Evolutionary conservation across 192 early-diverging fungal species (phyloP).

Genomic region (Gryganskiella cystojenkinii): DNA sequence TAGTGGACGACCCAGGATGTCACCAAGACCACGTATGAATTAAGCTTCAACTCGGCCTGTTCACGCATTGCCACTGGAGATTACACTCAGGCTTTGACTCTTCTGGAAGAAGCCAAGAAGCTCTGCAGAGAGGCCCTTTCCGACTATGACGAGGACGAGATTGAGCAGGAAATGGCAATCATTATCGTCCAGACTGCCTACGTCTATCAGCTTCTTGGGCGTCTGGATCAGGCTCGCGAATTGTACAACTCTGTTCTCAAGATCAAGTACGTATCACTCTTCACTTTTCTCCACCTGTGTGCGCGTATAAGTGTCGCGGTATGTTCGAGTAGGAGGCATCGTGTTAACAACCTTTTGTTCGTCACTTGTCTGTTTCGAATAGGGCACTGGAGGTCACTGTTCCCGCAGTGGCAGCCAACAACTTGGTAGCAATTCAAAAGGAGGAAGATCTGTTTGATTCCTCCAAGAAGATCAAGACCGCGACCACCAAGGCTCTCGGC

Average conservation of each 20-base stretch:
- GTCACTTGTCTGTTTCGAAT: not conserved
- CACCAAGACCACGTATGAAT: conserved; percentile 65
- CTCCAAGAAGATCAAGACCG: conserved; percentile 62
- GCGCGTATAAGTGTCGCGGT: not conserved
- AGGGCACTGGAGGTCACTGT: conserved; percentile 66
- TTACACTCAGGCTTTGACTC: conserved; percentile 59
- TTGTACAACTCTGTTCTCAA: conserved; percentile 69
- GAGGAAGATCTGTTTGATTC: conserved; percentile 70
- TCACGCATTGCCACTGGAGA: conserved; percentile 63
- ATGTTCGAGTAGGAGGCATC: not conserved
- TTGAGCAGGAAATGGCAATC: conserved; percentile 71
- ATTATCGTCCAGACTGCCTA: conserved; percentile 75
- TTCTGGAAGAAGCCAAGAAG: conserved; percentile 64
- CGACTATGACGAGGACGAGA: conserved; percentile 70
- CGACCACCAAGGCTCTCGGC: conserved; percentile 64
- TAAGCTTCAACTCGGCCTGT: conserved; percentile 76
- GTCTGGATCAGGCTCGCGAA: conserved; percentile 60
- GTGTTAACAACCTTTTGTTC: not conserved
- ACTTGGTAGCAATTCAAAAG: conserved; percentile 66
- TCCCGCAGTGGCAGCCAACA: conserved; percentile 75
- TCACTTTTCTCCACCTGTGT: not conserved
- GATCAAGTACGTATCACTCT: conserved; percentile 54
- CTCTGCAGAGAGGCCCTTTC: conserved; percentile 62
- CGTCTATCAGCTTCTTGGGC: conserved; percentile 71
- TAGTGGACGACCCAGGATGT: conserved; percentile 42